These are phyloP conservation scores for Flaveria ramosissima DNA, from an alignment of 129 eudicot species.

Conservation along the genomic window DNA sequence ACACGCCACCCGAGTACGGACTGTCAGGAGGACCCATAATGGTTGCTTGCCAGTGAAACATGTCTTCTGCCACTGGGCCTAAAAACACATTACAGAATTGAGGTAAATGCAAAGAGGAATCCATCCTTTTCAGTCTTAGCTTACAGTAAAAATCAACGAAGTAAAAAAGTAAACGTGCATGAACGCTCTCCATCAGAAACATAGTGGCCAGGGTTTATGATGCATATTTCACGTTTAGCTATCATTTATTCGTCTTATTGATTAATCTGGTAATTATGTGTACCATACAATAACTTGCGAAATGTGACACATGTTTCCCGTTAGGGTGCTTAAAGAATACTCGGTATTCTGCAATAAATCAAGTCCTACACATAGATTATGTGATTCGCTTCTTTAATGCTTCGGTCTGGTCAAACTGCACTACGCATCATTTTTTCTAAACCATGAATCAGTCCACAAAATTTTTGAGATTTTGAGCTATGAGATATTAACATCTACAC, in stretches of 20 bases:
- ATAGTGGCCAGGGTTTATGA: neutral
- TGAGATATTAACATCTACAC: neutral
- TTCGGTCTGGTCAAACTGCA: too few species aligned
- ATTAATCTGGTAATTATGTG: neutral
- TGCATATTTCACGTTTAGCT: neutral
- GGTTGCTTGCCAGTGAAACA: conserved; percentile 87
- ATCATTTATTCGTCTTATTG: neutral
- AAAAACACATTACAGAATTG: conserved; percentile 4
- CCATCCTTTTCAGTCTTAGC: neutral
- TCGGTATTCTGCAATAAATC: neutral
- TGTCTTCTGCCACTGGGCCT: conserved; percentile 89
- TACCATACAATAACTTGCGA: neutral
- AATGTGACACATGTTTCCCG: neutral
- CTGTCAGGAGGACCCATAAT: conserved; percentile 83
- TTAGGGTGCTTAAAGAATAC: neutral
- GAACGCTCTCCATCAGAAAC: neutral
- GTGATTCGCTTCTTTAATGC: too few species aligned
- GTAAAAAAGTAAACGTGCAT: neutral
- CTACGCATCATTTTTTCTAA: neutral
- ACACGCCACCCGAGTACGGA: conserved; percentile 77
- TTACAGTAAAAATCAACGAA: conserved; percentile 11
- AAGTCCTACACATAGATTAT: neutral
- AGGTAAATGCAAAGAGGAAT: conserved; percentile 7
- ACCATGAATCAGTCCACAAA: neutral
- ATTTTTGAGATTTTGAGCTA: neutral